A percentile compares a stretch with the other conserved stretches of the same genome.
These are phyloP conservation scores for Apiospora phragmitis DNA, from an alignment of 2,329 filamentous ascomycete genomes.

Conservation along the genomic window DNA sequence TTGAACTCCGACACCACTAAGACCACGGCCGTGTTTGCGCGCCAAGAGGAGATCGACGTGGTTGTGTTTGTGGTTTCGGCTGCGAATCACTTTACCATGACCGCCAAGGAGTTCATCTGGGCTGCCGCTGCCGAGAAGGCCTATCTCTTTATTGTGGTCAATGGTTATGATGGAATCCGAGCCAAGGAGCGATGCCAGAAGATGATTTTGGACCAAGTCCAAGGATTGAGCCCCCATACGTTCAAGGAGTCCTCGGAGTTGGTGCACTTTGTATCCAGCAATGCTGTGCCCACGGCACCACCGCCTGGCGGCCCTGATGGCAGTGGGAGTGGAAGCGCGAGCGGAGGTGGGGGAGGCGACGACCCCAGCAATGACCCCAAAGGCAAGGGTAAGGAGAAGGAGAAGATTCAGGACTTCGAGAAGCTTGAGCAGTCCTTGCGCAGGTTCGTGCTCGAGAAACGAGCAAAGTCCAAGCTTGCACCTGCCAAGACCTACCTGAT, in stretches of 20 bases:
- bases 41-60: conserved; percentile 98
- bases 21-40: conserved; percentile 94
- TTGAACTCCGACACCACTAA: conserved; percentile 95
- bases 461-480: conserved; percentile 90
- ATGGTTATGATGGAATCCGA: conserved; percentile 91
- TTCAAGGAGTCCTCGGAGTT: conserved; percentile 90
- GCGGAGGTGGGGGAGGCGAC: conserved; percentile 56
- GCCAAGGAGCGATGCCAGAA: conserved; percentile 91
- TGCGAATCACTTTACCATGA: conserved; percentile 95
- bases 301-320: conserved; percentile 57
- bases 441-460: conserved; percentile 93
- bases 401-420: conserved; percentile 88
- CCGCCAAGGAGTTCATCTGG: conserved; percentile 96
- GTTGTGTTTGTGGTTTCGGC: conserved; percentile 98
- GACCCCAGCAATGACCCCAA: conserved; percentile 66
- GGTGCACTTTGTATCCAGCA: conserved; percentile 97
- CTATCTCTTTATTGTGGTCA: conserved; percentile 98
- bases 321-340: conserved; percentile 52
- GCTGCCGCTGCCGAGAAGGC: conserved; percentile 95
- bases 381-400: conserved; percentile 78
- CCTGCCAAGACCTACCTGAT: conserved; percentile 93
- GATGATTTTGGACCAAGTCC: conserved; percentile 88
- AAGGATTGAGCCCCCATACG: conserved; percentile 84
- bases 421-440: conserved; percentile 85
- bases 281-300: conserved; percentile 78